Evolutionary conservation across 1,284 basidiomycete species (phyloP).

Genomic region (Taiwanofungus camphoratus): DNA sequence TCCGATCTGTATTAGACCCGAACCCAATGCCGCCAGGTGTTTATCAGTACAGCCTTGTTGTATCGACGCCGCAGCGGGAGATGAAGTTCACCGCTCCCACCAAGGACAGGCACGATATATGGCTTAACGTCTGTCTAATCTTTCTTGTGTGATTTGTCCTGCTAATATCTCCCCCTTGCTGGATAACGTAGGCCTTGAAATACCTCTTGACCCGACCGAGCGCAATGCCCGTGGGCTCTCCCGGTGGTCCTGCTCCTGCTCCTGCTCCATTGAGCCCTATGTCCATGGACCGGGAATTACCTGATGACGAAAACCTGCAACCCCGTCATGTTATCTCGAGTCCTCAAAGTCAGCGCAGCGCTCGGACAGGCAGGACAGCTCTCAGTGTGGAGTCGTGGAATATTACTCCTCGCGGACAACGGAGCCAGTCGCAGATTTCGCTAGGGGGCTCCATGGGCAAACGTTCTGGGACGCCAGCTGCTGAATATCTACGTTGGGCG

Average conservation of each 20-base stretch:
- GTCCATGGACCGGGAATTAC: conserved; percentile 40
- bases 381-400: conserved; percentile 57
- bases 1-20: conserved; percentile 85
- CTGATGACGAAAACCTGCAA: conserved; percentile 46
- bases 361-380: conserved; percentile 43
- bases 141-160: background rate
- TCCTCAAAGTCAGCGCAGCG: conserved; percentile 67
- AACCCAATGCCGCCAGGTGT: conserved; percentile 93
- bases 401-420: conserved; percentile 68
- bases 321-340: conserved; percentile 42
- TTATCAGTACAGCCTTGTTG: conserved; percentile 88
- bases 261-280: conserved; percentile 50
- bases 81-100: conserved; percentile 97
- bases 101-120: conserved; percentile 94
- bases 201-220: conserved; percentile 75
- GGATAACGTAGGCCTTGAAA: conserved; percentile 63
- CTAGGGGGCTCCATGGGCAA: conserved; percentile 71
- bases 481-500: conserved; percentile 79
- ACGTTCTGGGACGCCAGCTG: conserved; percentile 82
- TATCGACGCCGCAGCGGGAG: conserved; percentile 90
- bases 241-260: conserved; percentile 35
- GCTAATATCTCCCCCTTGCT: background rate
- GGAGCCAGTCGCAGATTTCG: conserved; percentile 72
- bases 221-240: conserved; percentile 36
- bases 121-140: conserved; percentile 67